These are phyloP conservation scores for Chenopodium album DNA, from an alignment of 148 eudicot genomes.

Conservation along the genomic window DNA sequence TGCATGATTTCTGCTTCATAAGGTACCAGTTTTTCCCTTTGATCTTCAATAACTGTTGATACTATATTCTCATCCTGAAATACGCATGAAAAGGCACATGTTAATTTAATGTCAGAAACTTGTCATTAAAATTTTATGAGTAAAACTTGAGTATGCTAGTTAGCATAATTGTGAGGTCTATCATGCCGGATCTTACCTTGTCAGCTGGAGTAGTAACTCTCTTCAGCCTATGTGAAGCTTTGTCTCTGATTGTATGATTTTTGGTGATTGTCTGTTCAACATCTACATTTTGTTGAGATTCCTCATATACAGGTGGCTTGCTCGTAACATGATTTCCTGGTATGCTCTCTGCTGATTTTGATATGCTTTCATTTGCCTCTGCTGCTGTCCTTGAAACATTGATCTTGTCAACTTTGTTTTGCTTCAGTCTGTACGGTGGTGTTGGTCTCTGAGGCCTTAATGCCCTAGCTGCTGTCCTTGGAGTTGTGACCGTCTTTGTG, in stretches of 20 bases:
- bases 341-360: conserved; percentile 11
- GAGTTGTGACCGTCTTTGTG: conserved; percentile 29
- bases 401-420: conserved; percentile 29
- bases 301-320: conserved; percentile 6
- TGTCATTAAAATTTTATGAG: background rate
- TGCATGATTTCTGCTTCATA: conserved; percentile 29
- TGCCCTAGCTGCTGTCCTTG: conserved; percentile 26
- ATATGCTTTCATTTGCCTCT: conserved; percentile 14
- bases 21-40: conserved; percentile 19
- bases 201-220: conserved; percentile 17
- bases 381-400: conserved; percentile 25
- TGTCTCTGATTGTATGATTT: conserved; percentile 18
- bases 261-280: conserved; percentile 18
- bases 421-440: conserved; percentile 33
- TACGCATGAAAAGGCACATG: conserved; percentile 13
- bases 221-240: background rate
- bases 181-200: conserved; percentile 39
- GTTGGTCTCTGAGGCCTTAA: conserved; percentile 35
- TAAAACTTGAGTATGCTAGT: background rate
- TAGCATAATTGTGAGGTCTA: background rate
- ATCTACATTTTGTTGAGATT: conserved; percentile 22
- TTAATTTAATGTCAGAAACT: background rate
- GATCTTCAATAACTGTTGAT: conserved; percentile 14
- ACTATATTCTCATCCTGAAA: conserved; percentile 39
- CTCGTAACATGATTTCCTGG: conserved; percentile 25